Conservation (phyloP, 805 yeast species). For the Lipomyces mesembrius region DNA sequence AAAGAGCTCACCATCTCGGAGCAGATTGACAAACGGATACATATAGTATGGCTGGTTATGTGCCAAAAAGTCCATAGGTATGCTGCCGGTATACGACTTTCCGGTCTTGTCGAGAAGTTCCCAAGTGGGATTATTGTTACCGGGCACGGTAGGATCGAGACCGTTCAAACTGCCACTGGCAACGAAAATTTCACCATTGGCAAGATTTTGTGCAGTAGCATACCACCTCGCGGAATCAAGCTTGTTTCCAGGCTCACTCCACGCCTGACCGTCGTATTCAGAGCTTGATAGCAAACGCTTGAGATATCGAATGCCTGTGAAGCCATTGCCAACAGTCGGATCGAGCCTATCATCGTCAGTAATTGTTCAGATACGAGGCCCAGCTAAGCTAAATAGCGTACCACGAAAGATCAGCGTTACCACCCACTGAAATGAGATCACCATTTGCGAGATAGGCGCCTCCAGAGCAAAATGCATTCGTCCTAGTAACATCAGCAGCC, state of each 20-base stretch:
- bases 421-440: constrained; percentile 30
- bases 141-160: constrained; percentile 33
- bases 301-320: constrained; percentile 29
- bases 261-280: constrained; percentile 22
- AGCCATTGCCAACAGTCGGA: constrained; percentile 32
- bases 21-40: constrained; percentile 34
- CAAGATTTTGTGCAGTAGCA: constrained; percentile 29
- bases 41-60: constrained; percentile 34
- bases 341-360: constrained; percentile 16
- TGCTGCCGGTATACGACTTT: constrained; percentile 17
- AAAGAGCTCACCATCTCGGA: constrained; percentile 26
- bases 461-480: constrained; percentile 37
- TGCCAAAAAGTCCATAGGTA: constrained; percentile 30
- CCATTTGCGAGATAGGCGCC: constrained; percentile 33
- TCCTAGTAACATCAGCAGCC: not conserved
- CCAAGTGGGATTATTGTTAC: constrained; percentile 33
- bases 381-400: not conserved
- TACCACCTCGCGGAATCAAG: constrained; percentile 32
- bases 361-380: not conserved
- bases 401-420: constrained; percentile 24
- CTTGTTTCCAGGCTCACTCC: constrained; percentile 35
- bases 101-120: constrained; percentile 33
- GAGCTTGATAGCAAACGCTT: constrained; percentile 25
- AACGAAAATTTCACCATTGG: constrained; percentile 32
- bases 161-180: constrained; percentile 33